Evolutionary conservation across 257 asterid genomes (phyloP), one percentile per base, ranked within the genome.

Genomic region (Ocimum tenuiflorum): DNA sequence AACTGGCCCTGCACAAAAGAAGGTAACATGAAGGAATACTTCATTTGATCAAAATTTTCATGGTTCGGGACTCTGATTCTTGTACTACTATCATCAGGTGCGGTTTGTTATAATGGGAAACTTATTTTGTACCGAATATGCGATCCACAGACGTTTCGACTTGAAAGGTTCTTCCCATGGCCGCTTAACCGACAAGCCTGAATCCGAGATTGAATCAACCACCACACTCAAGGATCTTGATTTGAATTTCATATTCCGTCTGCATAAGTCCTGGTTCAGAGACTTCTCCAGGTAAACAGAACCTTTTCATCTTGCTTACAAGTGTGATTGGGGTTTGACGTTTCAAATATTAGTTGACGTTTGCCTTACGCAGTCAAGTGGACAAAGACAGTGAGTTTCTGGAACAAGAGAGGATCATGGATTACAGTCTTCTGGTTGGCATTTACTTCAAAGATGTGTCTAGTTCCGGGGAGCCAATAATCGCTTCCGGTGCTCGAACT

Each of bases 201-300:
- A 84, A 69, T 84, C 95, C 4, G 90, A 87, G 81, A 92, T 89
- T 59, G 95, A 88, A 43, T 60, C 95, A 14, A 84, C 96, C 3
- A 89, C 97, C 36, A 92, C 96, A 6, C 91, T 92, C 71, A 92
- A 92, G 82, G 97, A 92, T 78, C 91, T 92, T 17, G 99, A 92
- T 77, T 83, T 92, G 79, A 92, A 86, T 66, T 89, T 84, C 76
- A 77, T 92, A 61, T 92, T 92, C 79, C 79, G 97, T 60, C 66
- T 92, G 72, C 94, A 78, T 36, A 83, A 87, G 63, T 74, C 79
- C 46, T 81, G 88, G 94, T 89, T 81, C 69, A 73, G 87, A 68
- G 88, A 92, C 45, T 84, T 87, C 62, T 76, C 87, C 87, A 84
- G 96, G 98, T 91, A 73, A 69, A 3, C 36, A 4, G n/a, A 31